A percentile compares a stretch with the other conserved stretches of the same genome.
phyloP scores from a whole-genome alignment of 805 yeast genomes.

The Candida ipomoeae region DNA sequence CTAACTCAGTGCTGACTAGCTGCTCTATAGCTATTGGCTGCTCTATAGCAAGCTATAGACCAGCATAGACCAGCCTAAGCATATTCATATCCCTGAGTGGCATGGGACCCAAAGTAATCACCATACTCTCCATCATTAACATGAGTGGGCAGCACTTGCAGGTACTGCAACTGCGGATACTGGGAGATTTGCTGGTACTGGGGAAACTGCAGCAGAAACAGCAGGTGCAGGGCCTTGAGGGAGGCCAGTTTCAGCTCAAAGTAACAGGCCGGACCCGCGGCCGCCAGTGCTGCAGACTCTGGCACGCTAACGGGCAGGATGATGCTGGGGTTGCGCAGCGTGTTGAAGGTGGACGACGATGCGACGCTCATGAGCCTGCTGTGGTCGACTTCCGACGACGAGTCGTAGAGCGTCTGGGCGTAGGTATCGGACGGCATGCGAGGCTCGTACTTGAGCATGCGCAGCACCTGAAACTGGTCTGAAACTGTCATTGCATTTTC shows the following conservation, averaged over 20 bases:
- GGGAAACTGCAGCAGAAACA: not conserved
- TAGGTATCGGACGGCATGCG: too few relatives aligned
- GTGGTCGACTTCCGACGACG: not conserved
- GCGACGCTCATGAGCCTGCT: slow-evolving; percentile 1
- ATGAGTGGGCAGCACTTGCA: slow-evolving; percentile 2
- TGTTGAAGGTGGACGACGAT: not conserved
- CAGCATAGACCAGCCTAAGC: not conserved
- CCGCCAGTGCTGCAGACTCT: not conserved
- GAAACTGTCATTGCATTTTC: too few relatives aligned
- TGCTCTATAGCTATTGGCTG: too few relatives aligned
- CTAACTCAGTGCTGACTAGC: too few relatives aligned
- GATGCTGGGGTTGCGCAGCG: slow-evolving; percentile 4
- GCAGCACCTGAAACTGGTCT: too few relatives aligned
- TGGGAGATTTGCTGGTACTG: not conserved
- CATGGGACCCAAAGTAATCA: not conserved
- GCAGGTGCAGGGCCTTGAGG: not conserved
- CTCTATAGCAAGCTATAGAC: too few relatives aligned
- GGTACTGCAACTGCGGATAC: not conserved
- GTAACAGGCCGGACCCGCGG: not conserved
- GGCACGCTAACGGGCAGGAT: not conserved
- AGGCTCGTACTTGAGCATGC: too few relatives aligned
- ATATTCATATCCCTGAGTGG: not conserved
- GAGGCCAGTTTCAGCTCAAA: not conserved
- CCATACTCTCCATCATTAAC: not conserved
- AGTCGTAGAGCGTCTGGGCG: not conserved